Conservation (phyloP, 257 asterid genomes). For the Solanum piurae region DNA sequence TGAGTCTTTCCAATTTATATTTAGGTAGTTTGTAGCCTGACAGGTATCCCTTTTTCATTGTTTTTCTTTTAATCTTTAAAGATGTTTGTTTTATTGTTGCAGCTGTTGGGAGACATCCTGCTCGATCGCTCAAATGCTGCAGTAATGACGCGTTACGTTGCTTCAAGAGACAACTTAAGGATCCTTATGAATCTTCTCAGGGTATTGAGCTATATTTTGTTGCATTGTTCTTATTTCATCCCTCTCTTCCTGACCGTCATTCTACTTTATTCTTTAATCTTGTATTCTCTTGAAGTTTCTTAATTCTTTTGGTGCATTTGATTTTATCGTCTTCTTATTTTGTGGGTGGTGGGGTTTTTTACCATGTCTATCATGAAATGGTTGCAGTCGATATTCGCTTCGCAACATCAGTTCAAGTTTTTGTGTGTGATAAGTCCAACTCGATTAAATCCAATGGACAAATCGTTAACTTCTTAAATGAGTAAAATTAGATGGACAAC, state of each 20-base stretch:
- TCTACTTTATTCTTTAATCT: not conserved
- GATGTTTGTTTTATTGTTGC: constrained; percentile 6
- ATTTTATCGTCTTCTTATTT: not conserved
- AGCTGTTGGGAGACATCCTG: constrained; percentile 84
- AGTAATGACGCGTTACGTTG: constrained; percentile 72
- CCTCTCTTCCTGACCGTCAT: not conserved
- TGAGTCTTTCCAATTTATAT: not conserved
- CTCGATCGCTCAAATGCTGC: constrained; percentile 84
- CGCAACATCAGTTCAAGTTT: not conserved
- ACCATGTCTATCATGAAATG: not conserved
- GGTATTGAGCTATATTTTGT: constrained; percentile 32
- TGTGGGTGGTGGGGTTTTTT: not conserved
- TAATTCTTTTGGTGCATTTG: not conserved
- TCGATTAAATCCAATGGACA: not conserved
- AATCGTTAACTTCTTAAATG: not conserved
- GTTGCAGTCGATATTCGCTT: not conserved
- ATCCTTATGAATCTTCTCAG: constrained; percentile 90
- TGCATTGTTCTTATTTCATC: not conserved
- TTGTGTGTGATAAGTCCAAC: not conserved
- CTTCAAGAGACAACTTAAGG: constrained; percentile 85
- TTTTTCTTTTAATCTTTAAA: not conserved
- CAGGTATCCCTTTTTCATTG: not conserved
- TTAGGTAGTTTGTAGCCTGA: not conserved
- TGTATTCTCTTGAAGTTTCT: not conserved
- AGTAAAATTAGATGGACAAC: not conserved